Evolutionary conservation across 495 filamentous ascomycete species (phyloP).

Genomic region (Annulohypoxylon moriforme): DNA sequence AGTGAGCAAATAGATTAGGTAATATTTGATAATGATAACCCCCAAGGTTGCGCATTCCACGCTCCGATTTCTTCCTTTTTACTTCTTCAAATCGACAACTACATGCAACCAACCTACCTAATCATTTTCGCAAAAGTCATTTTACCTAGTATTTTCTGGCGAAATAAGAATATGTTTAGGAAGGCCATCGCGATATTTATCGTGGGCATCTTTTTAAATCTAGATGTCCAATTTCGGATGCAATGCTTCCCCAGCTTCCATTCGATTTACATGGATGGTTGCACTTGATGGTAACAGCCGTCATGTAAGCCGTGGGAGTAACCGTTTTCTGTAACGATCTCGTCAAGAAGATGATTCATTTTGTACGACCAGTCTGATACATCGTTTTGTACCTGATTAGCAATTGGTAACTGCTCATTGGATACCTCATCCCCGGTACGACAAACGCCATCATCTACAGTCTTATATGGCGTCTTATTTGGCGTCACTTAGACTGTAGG

Average conservation of each 20-base stretch:
- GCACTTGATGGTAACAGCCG: background rate
- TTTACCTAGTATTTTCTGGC: background rate
- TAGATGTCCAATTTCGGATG: background rate
- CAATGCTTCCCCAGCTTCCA: background rate
- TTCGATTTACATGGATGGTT: background rate
- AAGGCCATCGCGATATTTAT: background rate
- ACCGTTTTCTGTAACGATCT: background rate
- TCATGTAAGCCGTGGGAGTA: background rate
- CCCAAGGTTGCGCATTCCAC: background rate
- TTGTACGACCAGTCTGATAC: background rate
- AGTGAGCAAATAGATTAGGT: background rate
- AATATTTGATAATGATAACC: constrained; percentile 1
- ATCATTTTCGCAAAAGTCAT: background rate
- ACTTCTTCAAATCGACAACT: background rate
- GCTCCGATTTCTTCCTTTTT: constrained; percentile 28
- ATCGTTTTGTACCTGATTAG: background rate
- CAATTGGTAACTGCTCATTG: constrained; percentile 31
- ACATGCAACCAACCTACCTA: background rate
- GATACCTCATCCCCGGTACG: constrained; percentile 12
- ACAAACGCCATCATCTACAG: constrained; percentile 3
- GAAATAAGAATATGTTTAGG: background rate
- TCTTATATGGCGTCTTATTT: background rate
- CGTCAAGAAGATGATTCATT: background rate
- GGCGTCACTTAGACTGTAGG: constrained; percentile 1
- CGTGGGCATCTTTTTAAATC: background rate